A percentile compares a stretch with the other conserved stretches of the same genome.
phyloP scores from a whole-genome alignment of 805 yeast species.

The Candida koratica region DNA sequence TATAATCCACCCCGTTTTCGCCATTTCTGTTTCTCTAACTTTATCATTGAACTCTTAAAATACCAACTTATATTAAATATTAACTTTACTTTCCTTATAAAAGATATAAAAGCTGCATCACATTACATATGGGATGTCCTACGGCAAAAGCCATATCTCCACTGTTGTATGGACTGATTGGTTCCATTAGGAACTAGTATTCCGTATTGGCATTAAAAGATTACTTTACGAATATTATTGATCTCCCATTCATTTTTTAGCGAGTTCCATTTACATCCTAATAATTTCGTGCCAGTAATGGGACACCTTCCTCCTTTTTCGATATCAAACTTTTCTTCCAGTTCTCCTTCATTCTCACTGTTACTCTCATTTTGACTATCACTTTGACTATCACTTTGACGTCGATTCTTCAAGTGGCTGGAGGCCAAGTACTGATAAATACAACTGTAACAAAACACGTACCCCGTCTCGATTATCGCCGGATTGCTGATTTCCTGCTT shows the following conservation, averaged over 20 bases:
- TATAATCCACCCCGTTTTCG: slow-evolving; percentile 78
- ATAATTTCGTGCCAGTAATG: slow-evolving; percentile 63
- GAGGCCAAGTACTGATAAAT: slow-evolving; percentile 61
- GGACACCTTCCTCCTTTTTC: slow-evolving; percentile 75
- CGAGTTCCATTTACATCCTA: slow-evolving; percentile 68
- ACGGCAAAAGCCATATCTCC: too few species aligned
- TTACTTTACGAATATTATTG: slow-evolving; percentile 72
- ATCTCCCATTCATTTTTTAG: slow-evolving; percentile 61
- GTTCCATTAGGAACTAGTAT: too few species aligned
- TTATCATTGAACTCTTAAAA: too few species aligned
- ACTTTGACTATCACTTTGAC: slow-evolving; percentile 12
- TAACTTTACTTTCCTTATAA: too few species aligned
- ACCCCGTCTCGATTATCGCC: slow-evolving; percentile 87
- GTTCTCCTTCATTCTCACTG: slow-evolving; percentile 14
- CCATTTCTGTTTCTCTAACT: too few species aligned
- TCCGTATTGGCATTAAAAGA: slow-evolving; percentile 40
- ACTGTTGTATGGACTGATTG: too few species aligned
- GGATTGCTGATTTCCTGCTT: slow-evolving; percentile 64
- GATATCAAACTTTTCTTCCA: slow-evolving; percentile 16
- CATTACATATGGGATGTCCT: too few species aligned
- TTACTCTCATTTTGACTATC: slow-evolving; percentile 16
- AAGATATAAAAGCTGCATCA: too few species aligned
- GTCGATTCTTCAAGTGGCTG: slow-evolving; percentile 24
- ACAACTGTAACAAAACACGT: slow-evolving; percentile 85
- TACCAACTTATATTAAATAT: too few species aligned